A percentile compares a stretch with the other conserved stretches of the same genome.
Conservation (phyloP, 2,329 filamentous ascomycete genomes). For the Exserohilum turcica region DNA sequence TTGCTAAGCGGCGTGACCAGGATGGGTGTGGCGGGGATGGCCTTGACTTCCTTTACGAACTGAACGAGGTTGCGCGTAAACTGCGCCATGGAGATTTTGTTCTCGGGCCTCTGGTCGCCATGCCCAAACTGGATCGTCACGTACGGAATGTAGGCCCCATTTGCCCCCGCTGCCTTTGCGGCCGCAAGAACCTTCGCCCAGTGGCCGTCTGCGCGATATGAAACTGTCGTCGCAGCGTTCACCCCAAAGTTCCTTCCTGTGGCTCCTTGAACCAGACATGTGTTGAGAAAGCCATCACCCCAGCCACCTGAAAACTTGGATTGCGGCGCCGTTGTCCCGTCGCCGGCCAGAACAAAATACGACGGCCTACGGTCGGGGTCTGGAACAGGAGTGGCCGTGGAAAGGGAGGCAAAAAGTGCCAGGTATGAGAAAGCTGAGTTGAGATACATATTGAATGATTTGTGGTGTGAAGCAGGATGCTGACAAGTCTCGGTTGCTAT, state of each 20-base stretch:
- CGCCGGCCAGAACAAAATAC: slow-evolving; percentile 44
- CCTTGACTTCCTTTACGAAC: slow-evolving; percentile 44
- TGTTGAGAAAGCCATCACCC: slow-evolving; percentile 62
- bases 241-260: slow-evolving; percentile 61
- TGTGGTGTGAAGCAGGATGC: background rate
- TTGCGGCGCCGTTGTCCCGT: slow-evolving; percentile 44
- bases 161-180: slow-evolving; percentile 42
- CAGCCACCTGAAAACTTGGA: slow-evolving; percentile 50
- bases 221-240: slow-evolving; percentile 60
- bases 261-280: slow-evolving; percentile 54
- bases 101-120: slow-evolving; percentile 61
- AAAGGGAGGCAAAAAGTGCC: background rate
- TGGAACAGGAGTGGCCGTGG: slow-evolving; percentile 1
- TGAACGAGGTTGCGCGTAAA: slow-evolving; percentile 58
- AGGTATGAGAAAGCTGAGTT: slow-evolving; percentile 1
- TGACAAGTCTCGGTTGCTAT: background rate
- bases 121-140: slow-evolving; percentile 66
- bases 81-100: slow-evolving; percentile 51
- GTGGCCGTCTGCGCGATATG: slow-evolving; percentile 57
- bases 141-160: slow-evolving; percentile 51
- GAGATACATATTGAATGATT: slow-evolving; percentile 7
- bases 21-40: slow-evolving; percentile 46
- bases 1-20: slow-evolving; percentile 61
- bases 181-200: slow-evolving; percentile 58
- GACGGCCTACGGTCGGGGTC: slow-evolving; percentile 16